Base-by-base conservation (phyloP, 2,329 filamentous ascomycete genomes). In the Nemania bipapillata region DNA sequence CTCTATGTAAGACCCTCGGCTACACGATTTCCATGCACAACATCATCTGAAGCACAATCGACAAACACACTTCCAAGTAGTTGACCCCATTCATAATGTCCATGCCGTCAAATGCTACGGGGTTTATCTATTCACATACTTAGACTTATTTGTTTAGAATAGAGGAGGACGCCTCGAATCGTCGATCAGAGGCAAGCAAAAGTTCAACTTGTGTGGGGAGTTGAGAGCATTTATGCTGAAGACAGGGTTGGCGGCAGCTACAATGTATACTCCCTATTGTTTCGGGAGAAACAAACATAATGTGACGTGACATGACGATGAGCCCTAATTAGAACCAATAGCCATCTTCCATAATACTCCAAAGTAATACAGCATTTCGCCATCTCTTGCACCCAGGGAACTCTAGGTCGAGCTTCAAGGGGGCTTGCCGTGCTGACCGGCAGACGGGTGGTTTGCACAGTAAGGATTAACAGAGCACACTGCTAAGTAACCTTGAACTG, bases 161-260 rank as follows among this genome's bases (percentile, higher is more conserved):
- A 35, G n/a, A 55, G 24, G 32, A 53, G 4, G 22, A 53, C 32
- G 50, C 42, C 22, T 42, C 30, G 24, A 49, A 54, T 26, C 30
- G 54, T 47, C 49, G 17, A 20, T 37, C 11, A 30, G 17, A 63
- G 11, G 6, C 52, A 49, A 50, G 52, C 30, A 35, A 49, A 37
- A 64, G 54, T 45, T n/a, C 47, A 47, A 52, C 40, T 45, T 12
- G 9, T 54, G 32, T 59, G 66, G 59, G 59, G 42, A 63, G 50
- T 55, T 61, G 63, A 64, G 50, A 35, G 37, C 56, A 64, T 62
- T 64, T 68, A 67, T 64, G 35, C n/a, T 64, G 37, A 61, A 58
- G 61, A 37, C 56, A 49, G 49, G 61, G 56, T 64, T 62, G 56
- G 52, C 40, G 30, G 49, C 45, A 50, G 32, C 40, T 56, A n/a